Base-by-base conservation (phyloP, 768 basidiomycete genomes). In the Boletus sp. region DNA sequence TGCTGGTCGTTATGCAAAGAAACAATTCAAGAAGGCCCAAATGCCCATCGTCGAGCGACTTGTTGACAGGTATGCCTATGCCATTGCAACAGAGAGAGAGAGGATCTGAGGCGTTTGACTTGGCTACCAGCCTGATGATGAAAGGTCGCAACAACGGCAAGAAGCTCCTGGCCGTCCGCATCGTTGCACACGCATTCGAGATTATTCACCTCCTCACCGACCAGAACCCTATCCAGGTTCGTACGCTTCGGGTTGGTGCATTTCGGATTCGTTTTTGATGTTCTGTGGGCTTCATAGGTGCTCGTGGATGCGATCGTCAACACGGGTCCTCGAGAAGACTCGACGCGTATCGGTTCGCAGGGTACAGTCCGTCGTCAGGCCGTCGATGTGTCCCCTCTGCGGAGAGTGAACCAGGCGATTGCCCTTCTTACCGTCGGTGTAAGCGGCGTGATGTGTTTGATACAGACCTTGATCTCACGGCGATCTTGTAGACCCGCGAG, bases 131-230 rank as follows among this genome's bases (percentile, higher is more conserved):
- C 75, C 78, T 99, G 73, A 99, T 99, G 97, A 99, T 99, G 97
- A 97, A 98, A 80, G 97, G 97, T 58, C 94, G 97, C 77, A 99
- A 98, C 87, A 98, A 95, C 79, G 97, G 97, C 72, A 98, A 98
- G 83, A 98, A 98, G 79, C 87, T 98, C 73, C 78, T 99, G 75
- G 88, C 97, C 68, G 92, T 99, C 75, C 93, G 97, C 77, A 99
- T 99, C 69, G 97, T 99, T 69, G 91, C 93, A 56, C 97, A 99
- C 76, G 91, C 97, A 34, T 99, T 99, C 74, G 97, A 99, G 79
- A 95, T 99, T 74, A 95, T 98, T 79, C 90, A 98, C 82, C 93
- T 99, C 74, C 90, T 99, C 76, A 93, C 93, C 67, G 97, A 99
- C 84, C 94, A 96, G 79, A 99, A 99, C 82, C 97, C 97, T 59